Evolutionary conservation across 2,329 filamentous ascomycete species (phyloP).

Genomic region (Colletotrichum eremochloae): DNA sequence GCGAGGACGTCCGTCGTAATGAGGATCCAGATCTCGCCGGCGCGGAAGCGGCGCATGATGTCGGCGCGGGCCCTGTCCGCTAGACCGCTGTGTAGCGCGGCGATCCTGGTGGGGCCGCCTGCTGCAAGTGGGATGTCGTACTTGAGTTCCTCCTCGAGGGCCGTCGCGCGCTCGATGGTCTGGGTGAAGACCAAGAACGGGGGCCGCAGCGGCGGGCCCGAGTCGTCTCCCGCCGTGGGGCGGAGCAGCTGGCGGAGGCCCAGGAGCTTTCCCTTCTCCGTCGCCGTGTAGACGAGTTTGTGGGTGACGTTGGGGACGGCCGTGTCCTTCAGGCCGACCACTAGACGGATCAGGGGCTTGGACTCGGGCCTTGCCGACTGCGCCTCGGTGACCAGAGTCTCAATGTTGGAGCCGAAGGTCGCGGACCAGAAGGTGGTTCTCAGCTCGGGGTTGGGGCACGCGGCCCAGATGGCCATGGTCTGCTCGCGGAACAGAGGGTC

Average conservation of each 20-base stretch:
- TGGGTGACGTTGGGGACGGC: constrained; percentile 94
- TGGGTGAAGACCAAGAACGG: constrained; percentile 97
- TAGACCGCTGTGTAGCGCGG: constrained; percentile 90
- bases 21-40: constrained; percentile 94
- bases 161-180: constrained; percentile 90
- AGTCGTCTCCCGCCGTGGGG: constrained; percentile 70
- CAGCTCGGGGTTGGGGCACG: constrained; percentile 78
- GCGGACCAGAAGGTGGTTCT: constrained; percentile 92
- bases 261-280: constrained; percentile 92
- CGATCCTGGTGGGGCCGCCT: constrained; percentile 86
- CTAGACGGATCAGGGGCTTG: constrained; percentile 78
- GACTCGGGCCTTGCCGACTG: constrained; percentile 63
- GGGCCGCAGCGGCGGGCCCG: constrained; percentile 77
- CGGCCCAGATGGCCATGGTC: constrained; percentile 85
- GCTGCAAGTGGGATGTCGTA: constrained; percentile 95
- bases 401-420: constrained; percentile 95
- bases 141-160: constrained; percentile 88
- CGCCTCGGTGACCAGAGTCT: constrained; percentile 79
- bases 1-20: constrained; percentile 96
- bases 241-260: constrained; percentile 91
- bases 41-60: constrained; percentile 91
- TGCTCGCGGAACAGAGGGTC: constrained; percentile 92
- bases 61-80: constrained; percentile 79
- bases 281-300: constrained; percentile 90
- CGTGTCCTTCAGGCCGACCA: constrained; percentile 97